Percentiles rank a stretch among this genome's conserved stretches.
Evolutionary conservation across 1,139 yeast genomes (phyloP).

Genomic region (Neolecta irregularis): DNA sequence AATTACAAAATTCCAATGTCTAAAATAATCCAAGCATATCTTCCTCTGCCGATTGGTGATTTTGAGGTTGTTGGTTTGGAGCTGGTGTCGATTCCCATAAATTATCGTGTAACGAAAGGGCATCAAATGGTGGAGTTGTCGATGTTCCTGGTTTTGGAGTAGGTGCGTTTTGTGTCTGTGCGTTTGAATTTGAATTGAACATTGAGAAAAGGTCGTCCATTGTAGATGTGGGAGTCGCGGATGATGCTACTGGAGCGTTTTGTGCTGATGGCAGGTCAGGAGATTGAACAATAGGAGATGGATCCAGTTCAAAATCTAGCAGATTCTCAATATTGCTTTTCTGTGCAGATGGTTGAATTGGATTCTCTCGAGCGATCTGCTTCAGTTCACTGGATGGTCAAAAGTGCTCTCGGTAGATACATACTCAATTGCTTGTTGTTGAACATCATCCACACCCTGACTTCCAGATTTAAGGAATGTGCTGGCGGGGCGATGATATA

Average conservation of each 20-base stretch:
- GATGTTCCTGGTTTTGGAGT: constrained; percentile 18
- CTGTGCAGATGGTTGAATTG: constrained; percentile 37
- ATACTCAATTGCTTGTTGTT: constrained; percentile 41
- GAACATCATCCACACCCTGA: constrained; percentile 30
- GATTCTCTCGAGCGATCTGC: constrained; percentile 62
- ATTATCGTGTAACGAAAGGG: too few species aligned
- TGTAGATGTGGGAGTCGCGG: constrained; percentile 20
- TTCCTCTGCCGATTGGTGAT: too few species aligned
- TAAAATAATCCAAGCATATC: constrained; percentile 48
- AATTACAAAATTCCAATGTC: constrained; percentile 6
- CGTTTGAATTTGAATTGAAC: constrained; percentile 13
- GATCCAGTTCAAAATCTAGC: constrained; percentile 63
- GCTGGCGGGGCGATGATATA: constrained; percentile 70
- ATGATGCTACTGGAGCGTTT: constrained; percentile 16
- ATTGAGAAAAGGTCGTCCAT: constrained; percentile 15
- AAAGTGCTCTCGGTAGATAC: background rate
- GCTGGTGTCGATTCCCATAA: too few species aligned
- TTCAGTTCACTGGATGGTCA: constrained; percentile 37
- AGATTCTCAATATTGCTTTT: constrained; percentile 56
- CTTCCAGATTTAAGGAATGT: constrained; percentile 41
- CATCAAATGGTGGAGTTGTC: too few species aligned
- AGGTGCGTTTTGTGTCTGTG: constrained; percentile 11
- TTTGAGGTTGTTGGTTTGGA: too few species aligned
- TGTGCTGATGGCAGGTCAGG: too few species aligned
- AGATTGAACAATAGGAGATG: too few species aligned